phyloP scores from a whole-genome alignment of 495 filamentous ascomycete genomes.

The Pseudevernia furfuracea region DNA sequence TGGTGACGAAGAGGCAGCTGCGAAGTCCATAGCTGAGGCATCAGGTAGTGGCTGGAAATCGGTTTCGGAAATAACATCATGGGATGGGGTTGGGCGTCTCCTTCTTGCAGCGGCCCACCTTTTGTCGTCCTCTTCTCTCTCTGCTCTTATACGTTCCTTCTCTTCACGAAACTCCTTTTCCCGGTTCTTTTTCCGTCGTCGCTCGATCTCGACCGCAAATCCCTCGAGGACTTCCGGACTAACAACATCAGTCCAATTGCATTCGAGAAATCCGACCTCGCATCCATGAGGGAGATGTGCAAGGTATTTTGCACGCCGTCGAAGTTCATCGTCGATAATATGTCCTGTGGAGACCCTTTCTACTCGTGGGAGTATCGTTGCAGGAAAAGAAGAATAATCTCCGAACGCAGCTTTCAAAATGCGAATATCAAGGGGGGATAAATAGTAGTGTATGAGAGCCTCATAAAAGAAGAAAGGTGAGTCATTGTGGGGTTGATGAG shows the following conservation, averaged over 20 bases:
- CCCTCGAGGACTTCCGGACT: conserved; percentile 60
- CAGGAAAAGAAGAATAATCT: conserved; percentile 73
- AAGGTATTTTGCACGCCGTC: conserved; percentile 83
- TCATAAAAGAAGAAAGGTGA: conserved; percentile 78
- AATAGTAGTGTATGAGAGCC: conserved; percentile 80
- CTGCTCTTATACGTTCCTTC: conserved; percentile 78
- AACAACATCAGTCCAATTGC: conserved; percentile 93
- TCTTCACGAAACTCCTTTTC: conserved; percentile 90
- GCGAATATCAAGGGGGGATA: conserved; percentile 89
- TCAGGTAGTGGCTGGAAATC: conserved; percentile 62
- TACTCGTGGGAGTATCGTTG: conserved; percentile 81
- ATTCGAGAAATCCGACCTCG: conserved; percentile 89
- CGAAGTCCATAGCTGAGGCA: conserved; percentile 36
- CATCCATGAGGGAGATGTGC: conserved; percentile 87
- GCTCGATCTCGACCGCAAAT: conserved; percentile 71
- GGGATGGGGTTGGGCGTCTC: conserved; percentile 37
- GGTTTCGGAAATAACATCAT: conserved; percentile 40
- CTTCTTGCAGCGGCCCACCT: conserved; percentile 48
- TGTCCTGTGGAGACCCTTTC: conserved; percentile 89
- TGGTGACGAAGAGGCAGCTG: conserved; percentile 46
- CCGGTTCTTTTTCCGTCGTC: conserved; percentile 65
- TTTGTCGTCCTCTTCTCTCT: conserved; percentile 68
- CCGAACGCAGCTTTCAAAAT: conserved; percentile 89
- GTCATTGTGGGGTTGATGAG: conserved; percentile 23
- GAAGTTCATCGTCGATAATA: conserved; percentile 80